Conservation (phyloP, 169 alveolate genomes). For the Eimeria acervulina region DNA sequence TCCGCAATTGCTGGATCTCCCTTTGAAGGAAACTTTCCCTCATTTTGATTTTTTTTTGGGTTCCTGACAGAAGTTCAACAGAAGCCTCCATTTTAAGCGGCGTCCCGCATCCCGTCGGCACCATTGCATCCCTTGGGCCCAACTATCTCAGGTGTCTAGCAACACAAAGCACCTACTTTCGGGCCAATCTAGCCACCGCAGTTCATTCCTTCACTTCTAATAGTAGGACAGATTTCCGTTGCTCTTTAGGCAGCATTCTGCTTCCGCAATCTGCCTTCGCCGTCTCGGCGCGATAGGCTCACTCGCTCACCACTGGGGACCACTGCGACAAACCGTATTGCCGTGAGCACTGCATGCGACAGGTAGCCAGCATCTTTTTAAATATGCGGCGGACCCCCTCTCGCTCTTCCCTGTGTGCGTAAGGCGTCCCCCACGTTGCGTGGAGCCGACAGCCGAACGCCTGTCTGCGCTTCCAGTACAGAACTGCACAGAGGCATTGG, state of each 20-base stretch:
- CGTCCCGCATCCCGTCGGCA: background rate
- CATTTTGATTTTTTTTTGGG: conserved; percentile 1
- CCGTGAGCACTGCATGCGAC: background rate
- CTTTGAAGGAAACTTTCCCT: background rate
- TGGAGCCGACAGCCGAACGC: background rate
- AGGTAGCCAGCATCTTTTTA: background rate
- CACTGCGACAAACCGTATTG: conserved; percentile 43
- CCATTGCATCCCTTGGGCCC: background rate
- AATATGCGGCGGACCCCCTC: background rate
- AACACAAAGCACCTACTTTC: background rate
- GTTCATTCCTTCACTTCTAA: background rate
- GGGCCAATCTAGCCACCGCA: background rate
- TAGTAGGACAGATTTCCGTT: background rate
- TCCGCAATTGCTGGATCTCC: background rate
- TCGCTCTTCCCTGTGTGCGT: background rate
- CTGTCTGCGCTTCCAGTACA: background rate
- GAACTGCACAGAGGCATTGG: background rate
- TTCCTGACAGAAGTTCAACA: background rate
- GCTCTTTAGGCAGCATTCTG: background rate
- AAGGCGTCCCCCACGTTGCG: background rate
- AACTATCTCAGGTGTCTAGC: conserved; percentile 24
- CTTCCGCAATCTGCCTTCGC: background rate
- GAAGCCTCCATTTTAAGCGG: background rate
- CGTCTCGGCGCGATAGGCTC: conserved; percentile 70
- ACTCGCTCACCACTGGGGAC: conserved; percentile 40